Evolutionary conservation across 2,329 filamentous ascomycete genomes (phyloP), one percentile per base, ranked within the genome.

Genomic region (Epicoccum nigrum): DNA sequence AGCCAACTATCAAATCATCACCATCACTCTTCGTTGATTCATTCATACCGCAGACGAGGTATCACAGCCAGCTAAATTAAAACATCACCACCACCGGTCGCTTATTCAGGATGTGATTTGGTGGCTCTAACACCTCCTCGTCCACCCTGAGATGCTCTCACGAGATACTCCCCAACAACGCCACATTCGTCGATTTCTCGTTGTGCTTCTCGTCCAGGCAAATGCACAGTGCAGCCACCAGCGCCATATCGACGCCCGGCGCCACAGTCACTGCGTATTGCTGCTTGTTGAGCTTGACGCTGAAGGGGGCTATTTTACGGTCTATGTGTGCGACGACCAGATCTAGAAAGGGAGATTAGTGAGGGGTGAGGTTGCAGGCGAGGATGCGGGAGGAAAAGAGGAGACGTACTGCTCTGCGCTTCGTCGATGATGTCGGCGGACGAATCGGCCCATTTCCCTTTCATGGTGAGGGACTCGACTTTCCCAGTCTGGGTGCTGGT

Each of bases 191-290:
- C 23, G 23, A 25, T 4, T 9, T 28, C 45, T 64, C 59, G 13
- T 63, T 63, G 12, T 64, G 62, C 55, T 64, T 63, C 78, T 89
- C 86, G 57, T 89, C 87, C 53, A 89, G 73, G 54, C 82, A 85
- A 44, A 90, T 84, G 64, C 85, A 89, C 63, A 89, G 75, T 9
- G 86, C 87, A 0, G 79, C 83, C 58, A 89, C 81, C 38, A 89
- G 64, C 4, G 84, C 81, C 71, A 87, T 79, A 63, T 90, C 87
- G 6, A 88, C 83, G 13, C 82, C 82, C 0, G 86, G 84, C 1
- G 85, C 85, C 5, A 89, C 79, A 0, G 78, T 78, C 4, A 90
- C 77, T 1, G 77, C 81, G 58, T 90, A 90, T 4, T 85, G 86
- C 72, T 89, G 85, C 72, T 86, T 79, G 8, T 79, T 82, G 32